Evolutionary conservation across 1,284 basidiomycete genomes (phyloP), one percentile per base, ranked within the genome.

Genomic region (Ceraceosorus guamensis): DNA sequence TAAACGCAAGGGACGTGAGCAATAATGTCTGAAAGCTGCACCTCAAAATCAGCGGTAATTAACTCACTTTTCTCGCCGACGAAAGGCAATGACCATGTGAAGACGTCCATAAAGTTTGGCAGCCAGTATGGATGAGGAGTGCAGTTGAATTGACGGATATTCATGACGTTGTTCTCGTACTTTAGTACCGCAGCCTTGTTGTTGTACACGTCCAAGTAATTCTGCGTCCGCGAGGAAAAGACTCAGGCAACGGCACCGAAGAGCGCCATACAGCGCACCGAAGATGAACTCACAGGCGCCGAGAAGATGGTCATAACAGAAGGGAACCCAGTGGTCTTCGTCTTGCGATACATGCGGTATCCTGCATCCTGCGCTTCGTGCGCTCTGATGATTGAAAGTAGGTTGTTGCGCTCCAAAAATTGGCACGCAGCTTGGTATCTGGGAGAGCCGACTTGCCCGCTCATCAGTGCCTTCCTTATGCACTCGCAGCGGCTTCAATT

Each of bases 61-160:
- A 18, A 80, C 85, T 66, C 62, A 91, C 89, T 93, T 80, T 95
- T 95, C 77, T 95, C 91, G 59, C 91, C 93, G 2, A 99, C 95
- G 75, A 98, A 99, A 0, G 93, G 95, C 65, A 98, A 79, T 81
- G 88, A 91, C 95, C 95, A 98, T 1, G 93, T 97, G 77, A 99
- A 98, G 41, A 89, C 93, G 76, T 98, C 91, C 88, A 97, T 96
- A 70, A 97, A 97, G 79, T 97, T 98, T 2, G 93, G 93, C 44
- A 99, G 80, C 89, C 88, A 91, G 77, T 95, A 95, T 4, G 91
- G 91, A 76, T 95, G 91, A 13, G 91, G 91, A 5, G 88, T 91
- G 76, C 87, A 90, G 78, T 93, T 95, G 81, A 93, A 95, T 77
- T 95, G 91, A 46, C 79, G 84, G 68, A 91, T 91, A 76, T 95